Percentiles rank a stretch among this genome's conserved stretches.
Evolutionary conservation across 805 yeast genomes (phyloP).

Genomic region (Ogataea pilisensis): DNA sequence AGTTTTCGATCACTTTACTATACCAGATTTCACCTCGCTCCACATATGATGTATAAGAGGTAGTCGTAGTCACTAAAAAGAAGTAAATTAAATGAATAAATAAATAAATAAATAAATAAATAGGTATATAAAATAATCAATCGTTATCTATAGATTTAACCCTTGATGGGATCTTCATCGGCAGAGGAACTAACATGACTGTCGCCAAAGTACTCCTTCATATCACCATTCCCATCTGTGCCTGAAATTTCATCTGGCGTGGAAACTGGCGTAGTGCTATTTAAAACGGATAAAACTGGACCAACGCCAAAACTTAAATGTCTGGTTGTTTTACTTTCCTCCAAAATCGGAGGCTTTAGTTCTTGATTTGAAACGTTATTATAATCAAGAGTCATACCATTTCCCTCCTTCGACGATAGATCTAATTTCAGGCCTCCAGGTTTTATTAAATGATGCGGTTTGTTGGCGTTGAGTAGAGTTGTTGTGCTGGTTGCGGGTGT

Average conservation of each 20-base stretch:
- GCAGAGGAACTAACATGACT: background rate
- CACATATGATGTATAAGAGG: too few species aligned
- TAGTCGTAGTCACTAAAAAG: too few species aligned
- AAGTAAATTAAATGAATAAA: too few species aligned
- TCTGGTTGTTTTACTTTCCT: background rate
- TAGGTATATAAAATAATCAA: too few species aligned
- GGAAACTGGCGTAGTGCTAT: background rate
- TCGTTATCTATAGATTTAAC: too few species aligned
- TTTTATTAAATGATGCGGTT: too few species aligned
- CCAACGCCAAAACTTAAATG: conserved; percentile 28
- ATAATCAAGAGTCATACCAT: background rate
- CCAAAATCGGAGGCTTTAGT: background rate
- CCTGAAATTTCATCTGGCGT: background rate
- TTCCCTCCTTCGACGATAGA: background rate
- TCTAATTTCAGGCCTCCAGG: background rate
- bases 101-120: too few species aligned
- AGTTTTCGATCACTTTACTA: too few species aligned
- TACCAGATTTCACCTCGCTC: too few species aligned
- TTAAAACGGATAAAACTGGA: conserved; percentile 18
- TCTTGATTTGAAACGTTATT: too few species aligned
- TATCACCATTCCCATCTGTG: background rate
- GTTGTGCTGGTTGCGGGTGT: background rate
- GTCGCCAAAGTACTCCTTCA: background rate
- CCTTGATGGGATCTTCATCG: background rate
- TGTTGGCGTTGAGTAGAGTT: too few species aligned